phyloP scores from a whole-genome alignment of 495 filamentous ascomycete genomes.

The Bathelium albidoporum region DNA sequence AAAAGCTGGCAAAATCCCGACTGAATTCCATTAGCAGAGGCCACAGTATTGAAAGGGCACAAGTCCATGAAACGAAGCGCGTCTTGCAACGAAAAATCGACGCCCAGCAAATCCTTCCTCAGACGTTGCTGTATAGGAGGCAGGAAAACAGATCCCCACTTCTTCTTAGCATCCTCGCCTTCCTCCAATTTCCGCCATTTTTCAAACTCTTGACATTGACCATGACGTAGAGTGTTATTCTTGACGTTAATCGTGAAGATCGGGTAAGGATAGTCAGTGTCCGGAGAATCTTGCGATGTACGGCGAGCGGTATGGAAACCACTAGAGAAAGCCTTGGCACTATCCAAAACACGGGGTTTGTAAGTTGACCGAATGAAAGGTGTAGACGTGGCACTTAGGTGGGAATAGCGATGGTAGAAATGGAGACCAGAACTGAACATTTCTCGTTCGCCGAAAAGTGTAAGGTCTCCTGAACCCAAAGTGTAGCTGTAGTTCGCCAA shows the following conservation, averaged over 20 bases:
- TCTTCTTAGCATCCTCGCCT: constrained; percentile 38
- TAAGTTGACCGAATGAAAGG: constrained; percentile 68
- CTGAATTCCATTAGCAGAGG: constrained; percentile 32
- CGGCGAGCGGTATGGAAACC: constrained; percentile 49
- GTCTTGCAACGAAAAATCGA: constrained; percentile 47
- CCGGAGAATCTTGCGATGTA: constrained; percentile 11
- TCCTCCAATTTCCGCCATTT: constrained; percentile 35
- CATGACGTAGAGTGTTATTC: constrained; percentile 72
- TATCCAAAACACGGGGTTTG: constrained; percentile 61
- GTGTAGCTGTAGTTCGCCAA: constrained; percentile 58
- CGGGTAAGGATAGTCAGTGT: constrained; percentile 40
- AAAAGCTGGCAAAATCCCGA: constrained; percentile 69
- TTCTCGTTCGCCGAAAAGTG: constrained; percentile 58
- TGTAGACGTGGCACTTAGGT: constrained; percentile 39
- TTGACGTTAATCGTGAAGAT: constrained; percentile 57
- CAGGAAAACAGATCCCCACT: constrained; percentile 48
- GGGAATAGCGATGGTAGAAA: constrained; percentile 60
- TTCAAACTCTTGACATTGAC: constrained; percentile 56
- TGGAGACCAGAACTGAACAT: constrained; percentile 63
- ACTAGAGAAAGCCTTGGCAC: constrained; percentile 59
- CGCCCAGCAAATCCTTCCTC: constrained; percentile 49
- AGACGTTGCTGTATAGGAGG: constrained; percentile 53
- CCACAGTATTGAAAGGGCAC: constrained; percentile 71
- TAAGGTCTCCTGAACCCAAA: constrained; percentile 67
- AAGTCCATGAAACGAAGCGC: constrained; percentile 70